Evolutionary conservation across 139 green algal species (phyloP).

Genomic region (Zygnema cylindricum): DNA sequence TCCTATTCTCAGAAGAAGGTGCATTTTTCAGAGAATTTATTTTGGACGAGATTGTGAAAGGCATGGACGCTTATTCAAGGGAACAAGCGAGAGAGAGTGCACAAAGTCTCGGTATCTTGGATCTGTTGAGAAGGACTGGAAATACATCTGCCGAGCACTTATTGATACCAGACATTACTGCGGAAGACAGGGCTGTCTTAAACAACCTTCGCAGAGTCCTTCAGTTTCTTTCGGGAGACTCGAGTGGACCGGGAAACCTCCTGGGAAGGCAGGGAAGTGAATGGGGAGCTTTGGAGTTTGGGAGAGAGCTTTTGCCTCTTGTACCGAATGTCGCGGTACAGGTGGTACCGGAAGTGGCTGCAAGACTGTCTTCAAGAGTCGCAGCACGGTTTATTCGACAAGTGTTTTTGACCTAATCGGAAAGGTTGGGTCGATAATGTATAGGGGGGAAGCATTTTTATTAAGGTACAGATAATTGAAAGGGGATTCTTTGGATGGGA

Average conservation of each 20-base stretch:
- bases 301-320: constrained; percentile 38
- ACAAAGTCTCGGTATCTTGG: background rate
- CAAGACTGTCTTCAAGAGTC: constrained; percentile 43
- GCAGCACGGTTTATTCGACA: constrained; percentile 50
- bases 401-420: constrained; percentile 48
- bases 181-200: constrained; percentile 50
- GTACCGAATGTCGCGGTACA: constrained; percentile 44
- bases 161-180: constrained; percentile 13
- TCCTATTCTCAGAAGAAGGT: constrained; percentile 82
- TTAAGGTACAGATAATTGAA: too few species aligned
- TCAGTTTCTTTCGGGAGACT: constrained; percentile 25
- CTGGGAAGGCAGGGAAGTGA: background rate
- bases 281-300: constrained; percentile 18
- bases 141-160: background rate
- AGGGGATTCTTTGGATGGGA: too few species aligned
- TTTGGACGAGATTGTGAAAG: constrained; percentile 90
- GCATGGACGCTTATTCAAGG: constrained; percentile 87
- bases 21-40: constrained; percentile 94
- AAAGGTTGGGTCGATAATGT: too few species aligned
- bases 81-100: constrained; percentile 68
- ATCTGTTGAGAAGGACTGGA: background rate
- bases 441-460: too few species aligned
- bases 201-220: constrained; percentile 37
- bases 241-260: background rate
- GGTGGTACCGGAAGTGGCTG: constrained; percentile 46